A percentile compares a stretch with the other conserved stretches of the same genome.
Evolutionary conservation across 2,329 filamentous ascomycete species (phyloP).

Genomic region (Capronia americana): DNA sequence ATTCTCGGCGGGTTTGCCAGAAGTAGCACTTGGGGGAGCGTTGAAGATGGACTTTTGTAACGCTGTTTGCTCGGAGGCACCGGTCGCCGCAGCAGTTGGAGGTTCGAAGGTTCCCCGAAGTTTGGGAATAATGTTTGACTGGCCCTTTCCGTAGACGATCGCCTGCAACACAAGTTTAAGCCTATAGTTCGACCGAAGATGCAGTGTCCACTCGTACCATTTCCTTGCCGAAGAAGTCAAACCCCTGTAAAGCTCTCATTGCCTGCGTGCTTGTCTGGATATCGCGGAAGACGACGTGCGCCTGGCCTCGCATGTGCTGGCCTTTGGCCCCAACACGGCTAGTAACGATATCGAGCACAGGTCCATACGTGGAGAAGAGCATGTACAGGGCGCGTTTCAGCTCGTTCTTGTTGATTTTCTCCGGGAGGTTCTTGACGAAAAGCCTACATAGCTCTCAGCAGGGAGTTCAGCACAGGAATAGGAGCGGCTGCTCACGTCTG

Average conservation of each 20-base stretch:
- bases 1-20: slow-evolving; percentile 58
- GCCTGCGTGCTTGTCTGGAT: slow-evolving; percentile 91
- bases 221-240: slow-evolving; percentile 81
- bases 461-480: slow-evolving; percentile 25
- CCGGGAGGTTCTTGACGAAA: slow-evolving; percentile 86
- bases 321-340: slow-evolving; percentile 68
- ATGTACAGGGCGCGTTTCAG: slow-evolving; percentile 87
- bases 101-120: slow-evolving; percentile 88
- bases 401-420: slow-evolving; percentile 89
- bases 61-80: slow-evolving; percentile 71
- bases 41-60: slow-evolving; percentile 82
- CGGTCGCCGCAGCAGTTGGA: slow-evolving; percentile 59
- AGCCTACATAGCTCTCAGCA: slow-evolving; percentile 62
- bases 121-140: slow-evolving; percentile 86
- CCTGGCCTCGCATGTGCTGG: slow-evolving; percentile 91
- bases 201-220: slow-evolving; percentile 59
- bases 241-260: slow-evolving; percentile 85
- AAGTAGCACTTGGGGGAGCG: slow-evolving; percentile 56
- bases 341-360: slow-evolving; percentile 88
- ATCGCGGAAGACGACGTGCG: slow-evolving; percentile 89
- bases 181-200: slow-evolving; percentile 22
- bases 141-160: slow-evolving; percentile 88
- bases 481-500: slow-evolving; percentile 67
- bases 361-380: slow-evolving; percentile 91
- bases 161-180: slow-evolving; percentile 61